Evolutionary conservation across 1,284 basidiomycete species (phyloP), one percentile per base, ranked within the genome.

Genomic region (Heimioporus punctisporus): DNA sequence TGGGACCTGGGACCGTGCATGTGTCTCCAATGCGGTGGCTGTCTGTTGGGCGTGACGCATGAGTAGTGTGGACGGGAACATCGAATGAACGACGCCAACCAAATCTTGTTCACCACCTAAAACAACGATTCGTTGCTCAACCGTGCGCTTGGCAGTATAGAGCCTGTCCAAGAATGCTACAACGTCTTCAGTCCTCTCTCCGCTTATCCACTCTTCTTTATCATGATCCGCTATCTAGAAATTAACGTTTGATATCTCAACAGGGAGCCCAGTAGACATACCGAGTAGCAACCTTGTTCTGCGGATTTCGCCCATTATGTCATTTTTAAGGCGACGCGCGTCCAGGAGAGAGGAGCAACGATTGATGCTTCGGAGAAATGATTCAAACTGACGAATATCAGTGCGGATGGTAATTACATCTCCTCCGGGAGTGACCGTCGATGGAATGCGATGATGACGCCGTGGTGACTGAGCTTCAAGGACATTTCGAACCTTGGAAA

Each of bases 101-200:
- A 82, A 74, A 56, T 84, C 82, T 56, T 87, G 82, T 51, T 82
- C 82, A 1, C 88, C 86, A 28, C 93, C 92, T 3, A 98, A 77
- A 26, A 88, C 76, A 14, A 80, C 80, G 48, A 98, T 97, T 34
- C 94, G 84, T 58, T 89, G 84, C 69, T 97, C 96, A 2, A 92
- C 90, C 57, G 86, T 89, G 26, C 87, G 80, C 66, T 93, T 93
- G 7, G 95, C 96, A 2, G 87, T 90, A 60, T 95, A 93, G 10
- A 98, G 77, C 39, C 95, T 80, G 59, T 95, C 92, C 24, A 97
- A 80, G 65, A 95, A 97, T 6, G 91, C 92, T 30, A 92, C 88
- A 2, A 93, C 82, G 59, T 90, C 88, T 62, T 93, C 91, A 0
- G 91, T 92, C 68, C 85, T 87, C 69, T 91, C 85, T 6, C 88